Evolutionary conservation across 352 stramenopile species (phyloP).

Genomic region (Pythium aphanidermatum): DNA sequence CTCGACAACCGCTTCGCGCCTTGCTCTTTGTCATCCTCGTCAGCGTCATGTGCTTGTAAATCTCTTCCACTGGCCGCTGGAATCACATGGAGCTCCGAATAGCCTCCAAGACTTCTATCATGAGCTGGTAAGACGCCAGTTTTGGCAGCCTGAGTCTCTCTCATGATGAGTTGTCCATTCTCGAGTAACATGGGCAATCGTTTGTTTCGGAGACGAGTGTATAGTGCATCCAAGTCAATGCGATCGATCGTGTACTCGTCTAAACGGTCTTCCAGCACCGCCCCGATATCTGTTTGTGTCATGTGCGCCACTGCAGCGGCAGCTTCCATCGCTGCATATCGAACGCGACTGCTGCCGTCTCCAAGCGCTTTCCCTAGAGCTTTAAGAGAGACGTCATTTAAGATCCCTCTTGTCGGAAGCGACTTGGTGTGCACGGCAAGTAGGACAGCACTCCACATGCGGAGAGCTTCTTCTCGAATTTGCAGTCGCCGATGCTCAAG

Average conservation of each 20-base stretch:
- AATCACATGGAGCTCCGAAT: no score
- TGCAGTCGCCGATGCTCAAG: conserved; percentile 47
- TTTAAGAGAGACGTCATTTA: conserved; percentile 23
- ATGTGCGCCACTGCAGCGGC: conserved; percentile 28
- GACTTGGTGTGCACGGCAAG: conserved; percentile 23
- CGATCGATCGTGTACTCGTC: conserved; percentile 48
- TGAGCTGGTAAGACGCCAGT: no score
- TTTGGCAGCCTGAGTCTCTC: conserved; percentile 3
- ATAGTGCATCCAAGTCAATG: conserved; percentile 43
- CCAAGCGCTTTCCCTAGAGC: conserved; percentile 37
- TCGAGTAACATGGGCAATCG: conserved; percentile 29
- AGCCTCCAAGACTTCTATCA: no score
- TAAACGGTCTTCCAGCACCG: conserved; percentile 33
- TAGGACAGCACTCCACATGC: conserved; percentile 51
- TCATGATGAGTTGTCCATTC: conserved; percentile 30
- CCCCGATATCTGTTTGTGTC: conserved; percentile 32
- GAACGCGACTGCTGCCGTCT: conserved; percentile 39
- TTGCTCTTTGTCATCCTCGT: no score
- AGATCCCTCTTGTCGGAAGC: conserved; percentile 7
- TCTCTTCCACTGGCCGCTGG: no score
- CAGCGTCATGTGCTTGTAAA: no score
- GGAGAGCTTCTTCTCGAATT: conserved; percentile 54
- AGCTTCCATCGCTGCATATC: conserved; percentile 38
- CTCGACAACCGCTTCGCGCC: no score
- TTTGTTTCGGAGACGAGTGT: conserved; percentile 28